Evolutionary conservation across 2,329 filamentous ascomycete genomes (phyloP), one percentile per base, ranked within the genome.

Genomic region (Cylindrodendrum hubeiense): DNA sequence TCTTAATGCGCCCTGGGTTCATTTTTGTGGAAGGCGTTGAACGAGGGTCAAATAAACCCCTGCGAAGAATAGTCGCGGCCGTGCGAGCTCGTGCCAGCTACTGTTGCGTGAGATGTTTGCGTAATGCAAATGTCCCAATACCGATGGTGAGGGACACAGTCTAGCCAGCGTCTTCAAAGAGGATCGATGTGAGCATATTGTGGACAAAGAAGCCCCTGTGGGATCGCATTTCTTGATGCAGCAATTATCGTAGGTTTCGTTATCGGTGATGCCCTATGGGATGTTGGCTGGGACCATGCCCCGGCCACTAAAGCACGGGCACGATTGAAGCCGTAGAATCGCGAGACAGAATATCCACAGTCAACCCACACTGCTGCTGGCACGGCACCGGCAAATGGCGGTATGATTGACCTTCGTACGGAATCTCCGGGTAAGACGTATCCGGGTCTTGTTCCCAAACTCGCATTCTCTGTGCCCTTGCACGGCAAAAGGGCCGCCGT

Each of bases 351-450:
- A 21, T 49, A 44, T 34, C 54, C 30, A 37, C 28, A 30, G 21
- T 58, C 44, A 58, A 58, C 44, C 33, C 44, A 58, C 54, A 47
- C 19, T 34, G 12, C 33, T 58, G 15, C 15, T 6, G n/a, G 15
- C 24, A 58, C 28, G 47, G 33, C 19, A 50, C 6, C n/a, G n/a
- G n/a, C 10, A 21, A 49, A 58, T 37, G 33, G 43, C 30, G 22
- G 54, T 28, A 50, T 34, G 26, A 19, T 13, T 49, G 24, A 3
- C 19, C 28, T 22, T 50, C n/a, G 47, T 21, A 44, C 34, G 34
- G 55, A 24, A 24, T 51, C n/a, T 26, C 21, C 55, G 55, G 55
- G 15, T 17, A n/a, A 17, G 17, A 28, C 8, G 24, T 51, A 37
- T 51, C 46, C 46, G 12, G 8, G 33, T 51, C 44, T 22, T 13